Conservation (phyloP, 1,139 yeast genomes). For the Blastobotrys capitulatus region DNA sequence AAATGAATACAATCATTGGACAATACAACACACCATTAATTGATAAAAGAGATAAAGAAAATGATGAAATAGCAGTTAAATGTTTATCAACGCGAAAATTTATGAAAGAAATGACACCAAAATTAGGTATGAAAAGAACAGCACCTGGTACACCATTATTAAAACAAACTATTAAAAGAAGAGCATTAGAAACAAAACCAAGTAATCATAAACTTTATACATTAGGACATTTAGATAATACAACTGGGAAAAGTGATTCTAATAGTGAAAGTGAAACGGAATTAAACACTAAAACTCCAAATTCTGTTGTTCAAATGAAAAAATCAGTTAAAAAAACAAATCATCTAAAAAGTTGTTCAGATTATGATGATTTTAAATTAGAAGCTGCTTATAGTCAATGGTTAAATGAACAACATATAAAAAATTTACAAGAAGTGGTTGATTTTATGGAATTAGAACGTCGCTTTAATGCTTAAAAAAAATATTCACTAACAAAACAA, state of each 20-base stretch:
- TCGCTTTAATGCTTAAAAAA: conserved; percentile 10
- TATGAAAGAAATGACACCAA: conserved; percentile 2
- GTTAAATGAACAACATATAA: conserved; percentile 17
- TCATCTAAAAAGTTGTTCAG: neutral
- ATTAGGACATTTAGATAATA: neutral
- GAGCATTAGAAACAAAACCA: conserved; percentile 14
- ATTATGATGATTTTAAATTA: conserved; percentile 1
- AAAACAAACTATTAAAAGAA: conserved; percentile 11
- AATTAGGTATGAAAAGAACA: conserved; percentile 13
- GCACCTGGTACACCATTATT: conserved; percentile 21
- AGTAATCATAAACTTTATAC: neutral
- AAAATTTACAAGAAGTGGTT: conserved; percentile 17
- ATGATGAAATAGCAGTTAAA: neutral
- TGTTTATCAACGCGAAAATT: neutral
- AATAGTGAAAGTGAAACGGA: neutral
- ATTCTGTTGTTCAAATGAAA: conserved; percentile 7
- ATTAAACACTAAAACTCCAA: conserved; percentile 3
- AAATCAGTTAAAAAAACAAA: neutral
- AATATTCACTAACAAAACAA: neutral
- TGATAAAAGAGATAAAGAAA: conserved; percentile 3
- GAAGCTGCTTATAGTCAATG: conserved; percentile 18
- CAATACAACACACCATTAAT: neutral
- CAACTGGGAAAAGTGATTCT: neutral
- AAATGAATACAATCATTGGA: conserved; percentile 4
- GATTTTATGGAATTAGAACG: conserved; percentile 24